These are phyloP conservation scores for Centrapalus pauciflorus DNA, from an alignment of 129 eudicot genomes.

Conservation along the genomic window DNA sequence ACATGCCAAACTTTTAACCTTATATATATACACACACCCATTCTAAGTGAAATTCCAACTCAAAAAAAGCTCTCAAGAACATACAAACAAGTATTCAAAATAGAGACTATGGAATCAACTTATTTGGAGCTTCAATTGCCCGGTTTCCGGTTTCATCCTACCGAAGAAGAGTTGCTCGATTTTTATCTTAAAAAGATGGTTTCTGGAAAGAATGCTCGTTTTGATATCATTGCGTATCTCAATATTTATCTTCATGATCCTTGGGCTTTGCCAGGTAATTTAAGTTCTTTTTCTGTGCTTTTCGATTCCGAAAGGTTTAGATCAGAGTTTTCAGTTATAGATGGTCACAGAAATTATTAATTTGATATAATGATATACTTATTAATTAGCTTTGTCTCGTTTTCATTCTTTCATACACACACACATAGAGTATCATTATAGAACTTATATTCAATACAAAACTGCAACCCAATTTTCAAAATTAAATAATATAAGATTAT, in stretches of 20 bases:
- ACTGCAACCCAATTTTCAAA: no score
- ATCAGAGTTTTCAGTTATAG: not conserved
- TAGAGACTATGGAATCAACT: slow-evolving; percentile 35
- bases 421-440: no score
- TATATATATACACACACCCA: not conserved
- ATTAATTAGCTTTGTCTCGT: not conserved
- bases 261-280: slow-evolving; percentile 72
- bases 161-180: slow-evolving; percentile 75
- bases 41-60: not conserved
- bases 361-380: not conserved
- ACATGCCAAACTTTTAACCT: slow-evolving; percentile 20
- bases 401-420: not conserved
- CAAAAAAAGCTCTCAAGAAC: not conserved
- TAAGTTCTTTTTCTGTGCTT: not conserved
- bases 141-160: slow-evolving; percentile 87
- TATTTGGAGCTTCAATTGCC: slow-evolving; percentile 44
- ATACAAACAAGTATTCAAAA: not conserved
- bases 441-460: no score
- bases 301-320: not conserved
- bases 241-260: slow-evolving; percentile 70
- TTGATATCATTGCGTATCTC: slow-evolving; percentile 55
- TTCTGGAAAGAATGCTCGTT: slow-evolving; percentile 37
- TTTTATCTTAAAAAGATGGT: slow-evolving; percentile 63
- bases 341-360: no score
- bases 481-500: no score